These are phyloP conservation scores for Lonicera japonica DNA, from an alignment of 129 eudicot species.

Conservation along the genomic window DNA sequence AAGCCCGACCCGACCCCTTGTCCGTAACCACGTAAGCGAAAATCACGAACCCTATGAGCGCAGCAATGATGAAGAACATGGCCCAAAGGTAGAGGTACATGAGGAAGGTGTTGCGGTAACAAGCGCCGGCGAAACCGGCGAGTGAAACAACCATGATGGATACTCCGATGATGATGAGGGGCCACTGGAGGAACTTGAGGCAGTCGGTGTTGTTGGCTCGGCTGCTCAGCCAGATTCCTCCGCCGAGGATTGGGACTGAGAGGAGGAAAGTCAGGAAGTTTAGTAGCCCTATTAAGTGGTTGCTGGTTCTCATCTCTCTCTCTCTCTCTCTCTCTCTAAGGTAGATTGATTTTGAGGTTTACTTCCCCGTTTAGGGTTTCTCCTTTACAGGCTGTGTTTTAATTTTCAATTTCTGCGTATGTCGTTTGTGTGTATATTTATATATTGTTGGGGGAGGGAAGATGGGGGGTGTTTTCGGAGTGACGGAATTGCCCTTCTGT, in stretches of 20 bases:
- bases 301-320: conserved; percentile 58
- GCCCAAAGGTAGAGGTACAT: conserved; percentile 95
- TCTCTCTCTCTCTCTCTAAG: conserved; percentile 8
- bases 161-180: conserved; percentile 68
- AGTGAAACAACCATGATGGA: conserved; percentile 86
- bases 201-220: conserved; percentile 91
- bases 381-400: too few species aligned
- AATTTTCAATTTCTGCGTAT: too few species aligned
- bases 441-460: too few species aligned
- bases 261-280: conserved; percentile 83
- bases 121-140: conserved; percentile 92
- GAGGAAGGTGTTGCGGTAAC: conserved; percentile 81
- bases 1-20: conserved; percentile 71
- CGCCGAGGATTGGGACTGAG: conserved; percentile 76
- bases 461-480: too few species aligned
- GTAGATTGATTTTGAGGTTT: too few species aligned
- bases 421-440: too few species aligned
- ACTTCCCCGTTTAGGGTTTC: too few species aligned
- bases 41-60: conserved; percentile 59
- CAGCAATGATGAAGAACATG: conserved; percentile 68
- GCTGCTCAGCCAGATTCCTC: conserved; percentile 92
- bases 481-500: too few species aligned
- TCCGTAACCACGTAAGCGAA: conserved; percentile 87
- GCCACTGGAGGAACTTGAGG: conserved; percentile 82
- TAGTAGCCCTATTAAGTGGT: conserved; percentile 77